A percentile compares a stretch with the other conserved stretches of the same genome.
Evolutionary conservation across 2,329 filamentous ascomycete species (phyloP).

Genomic region (Neurospora sp.): DNA sequence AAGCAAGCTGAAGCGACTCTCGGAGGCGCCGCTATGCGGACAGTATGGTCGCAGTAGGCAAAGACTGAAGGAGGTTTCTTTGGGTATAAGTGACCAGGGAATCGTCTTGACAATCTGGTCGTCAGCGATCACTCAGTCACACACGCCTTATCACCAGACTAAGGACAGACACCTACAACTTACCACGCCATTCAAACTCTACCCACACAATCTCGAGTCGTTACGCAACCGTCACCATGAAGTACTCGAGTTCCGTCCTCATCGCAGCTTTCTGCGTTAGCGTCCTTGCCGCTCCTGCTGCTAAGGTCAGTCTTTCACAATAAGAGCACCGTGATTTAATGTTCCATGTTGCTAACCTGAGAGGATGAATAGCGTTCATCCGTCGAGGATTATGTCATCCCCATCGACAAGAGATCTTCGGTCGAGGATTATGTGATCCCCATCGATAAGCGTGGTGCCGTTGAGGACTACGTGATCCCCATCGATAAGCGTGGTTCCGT

Average conservation of each 20-base stretch:
- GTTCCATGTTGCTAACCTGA: background rate
- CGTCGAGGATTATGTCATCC: background rate
- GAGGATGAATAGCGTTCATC: background rate
- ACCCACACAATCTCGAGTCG: background rate
- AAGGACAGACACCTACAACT: background rate
- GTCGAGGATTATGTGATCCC: no score
- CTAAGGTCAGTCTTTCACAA: background rate
- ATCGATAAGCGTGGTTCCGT: background rate
- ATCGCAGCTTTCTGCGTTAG: background rate
- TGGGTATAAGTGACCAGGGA: background rate
- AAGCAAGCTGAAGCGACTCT: background rate
- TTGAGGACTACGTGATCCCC: background rate
- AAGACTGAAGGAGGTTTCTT: background rate
- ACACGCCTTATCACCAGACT: background rate
- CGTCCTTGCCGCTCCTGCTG: background rate
- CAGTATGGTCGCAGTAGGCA: background rate
- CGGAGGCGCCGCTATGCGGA: background rate
- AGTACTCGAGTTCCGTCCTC: background rate
- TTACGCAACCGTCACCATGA: background rate
- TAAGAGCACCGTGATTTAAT: background rate
- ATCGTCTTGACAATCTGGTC: background rate
- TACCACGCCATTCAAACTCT: background rate
- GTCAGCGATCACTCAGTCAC: background rate
- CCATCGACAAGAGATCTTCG: background rate
- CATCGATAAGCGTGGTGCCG: background rate